Percentiles rank a stretch among this genome's conserved stretches.
Evolutionary conservation across 2,329 filamentous ascomycete genomes (phyloP).

Genomic region (Fusarium sp.): DNA sequence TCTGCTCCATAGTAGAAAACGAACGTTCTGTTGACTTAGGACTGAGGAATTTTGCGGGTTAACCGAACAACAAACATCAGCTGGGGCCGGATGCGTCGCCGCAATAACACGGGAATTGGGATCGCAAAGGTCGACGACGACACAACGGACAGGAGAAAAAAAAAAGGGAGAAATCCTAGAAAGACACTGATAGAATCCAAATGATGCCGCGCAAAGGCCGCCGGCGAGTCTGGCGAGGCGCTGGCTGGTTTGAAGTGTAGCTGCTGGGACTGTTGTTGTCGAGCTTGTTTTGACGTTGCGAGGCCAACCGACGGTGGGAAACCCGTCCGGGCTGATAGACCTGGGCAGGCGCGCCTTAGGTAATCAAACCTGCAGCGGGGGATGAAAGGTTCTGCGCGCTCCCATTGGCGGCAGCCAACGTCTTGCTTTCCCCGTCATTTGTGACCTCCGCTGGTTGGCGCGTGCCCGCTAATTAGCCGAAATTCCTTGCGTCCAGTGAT

Average conservation of each 20-base stretch:
- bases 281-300: slow-evolving; percentile 57
- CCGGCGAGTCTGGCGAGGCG: slow-evolving; percentile 41
- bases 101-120: slow-evolving; percentile 41
- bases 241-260: slow-evolving; percentile 44
- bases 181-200: slow-evolving; percentile 18
- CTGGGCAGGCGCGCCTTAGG: slow-evolving; percentile 32
- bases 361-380: slow-evolving; percentile 36
- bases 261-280: slow-evolving; percentile 52
- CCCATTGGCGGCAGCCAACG: neutral
- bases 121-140: neutral
- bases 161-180: slow-evolving; percentile 22
- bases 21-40: slow-evolving; percentile 46
- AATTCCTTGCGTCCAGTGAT: slow-evolving; percentile 34
- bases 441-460: slow-evolving; percentile 8
- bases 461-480: slow-evolving; percentile 41
- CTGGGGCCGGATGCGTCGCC: slow-evolving; percentile 46
- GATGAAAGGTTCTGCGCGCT: slow-evolving; percentile 30
- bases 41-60: slow-evolving; percentile 46
- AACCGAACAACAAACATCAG: slow-evolving; percentile 56
- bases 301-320: slow-evolving; percentile 56
- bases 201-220: slow-evolving; percentile 32
- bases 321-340: slow-evolving; percentile 32
- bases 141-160: slow-evolving; percentile 16
- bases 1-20: slow-evolving; percentile 51
- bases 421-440: slow-evolving; percentile 12